Evolutionary conservation across 108 stramenopile genomes (phyloP).

Genomic region (Cyclotella sp.): DNA sequence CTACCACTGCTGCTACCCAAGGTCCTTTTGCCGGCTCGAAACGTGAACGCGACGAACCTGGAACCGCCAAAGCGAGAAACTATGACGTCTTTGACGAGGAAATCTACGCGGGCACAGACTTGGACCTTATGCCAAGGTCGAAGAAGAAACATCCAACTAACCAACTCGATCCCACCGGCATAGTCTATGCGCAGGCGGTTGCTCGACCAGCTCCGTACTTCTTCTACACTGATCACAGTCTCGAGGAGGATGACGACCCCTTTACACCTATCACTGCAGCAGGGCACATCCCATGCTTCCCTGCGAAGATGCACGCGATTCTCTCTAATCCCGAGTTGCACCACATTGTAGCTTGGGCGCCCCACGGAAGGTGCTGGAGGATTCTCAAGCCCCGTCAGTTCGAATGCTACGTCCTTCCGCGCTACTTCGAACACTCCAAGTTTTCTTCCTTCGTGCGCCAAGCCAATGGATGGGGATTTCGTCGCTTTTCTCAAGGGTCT

Average conservation of each 20-base stretch:
- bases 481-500: conserved; percentile 57
- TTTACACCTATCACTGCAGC: conserved; percentile 62
- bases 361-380: conserved; percentile 76
- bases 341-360: conserved; percentile 72
- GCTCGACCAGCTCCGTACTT: conserved; percentile 54
- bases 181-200: too few species aligned
- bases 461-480: conserved; percentile 62
- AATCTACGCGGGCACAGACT: too few species aligned
- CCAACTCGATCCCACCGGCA: too few species aligned
- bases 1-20: too few species aligned
- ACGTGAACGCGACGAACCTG: too few species aligned
- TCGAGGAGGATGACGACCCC: conserved; percentile 65
- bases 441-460: conserved; percentile 59
- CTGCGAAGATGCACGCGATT: conserved; percentile 75
- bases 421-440: conserved; percentile 74
- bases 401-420: conserved; percentile 62
- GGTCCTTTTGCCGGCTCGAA: too few species aligned
- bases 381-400: conserved; percentile 80
- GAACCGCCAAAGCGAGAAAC: too few species aligned
- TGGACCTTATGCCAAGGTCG: too few species aligned
- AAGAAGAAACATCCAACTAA: too few species aligned
- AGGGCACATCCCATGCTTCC: conserved; percentile 73
- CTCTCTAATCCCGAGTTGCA: conserved; percentile 60
- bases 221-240: conserved; percentile 66
- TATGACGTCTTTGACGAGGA: too few species aligned